Percentiles rank a stretch among this genome's conserved stretches.
Conservation (phyloP, 2,329 filamentous ascomycete genomes). For the Fonsecaea nubica region DNA sequence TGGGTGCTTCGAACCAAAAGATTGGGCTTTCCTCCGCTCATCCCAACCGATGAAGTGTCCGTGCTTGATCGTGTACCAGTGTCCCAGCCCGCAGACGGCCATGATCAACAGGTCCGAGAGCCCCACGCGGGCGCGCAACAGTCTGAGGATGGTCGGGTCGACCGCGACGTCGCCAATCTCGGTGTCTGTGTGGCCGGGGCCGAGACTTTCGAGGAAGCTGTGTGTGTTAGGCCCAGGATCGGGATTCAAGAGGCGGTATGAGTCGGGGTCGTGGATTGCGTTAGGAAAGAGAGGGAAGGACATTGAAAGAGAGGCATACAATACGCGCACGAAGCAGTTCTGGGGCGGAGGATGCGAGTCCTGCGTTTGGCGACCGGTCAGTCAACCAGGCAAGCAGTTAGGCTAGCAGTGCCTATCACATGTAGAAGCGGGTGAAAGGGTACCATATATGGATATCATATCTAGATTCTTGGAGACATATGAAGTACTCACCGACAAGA, state of each 20-base stretch:
- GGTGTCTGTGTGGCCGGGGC: neutral
- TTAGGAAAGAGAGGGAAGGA: neutral
- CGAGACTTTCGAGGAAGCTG: constrained; percentile 5
- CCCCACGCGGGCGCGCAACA: neutral
- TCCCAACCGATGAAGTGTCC: neutral
- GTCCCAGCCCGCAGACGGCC: constrained; percentile 8
- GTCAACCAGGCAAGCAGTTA: neutral
- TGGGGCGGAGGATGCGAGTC: neutral
- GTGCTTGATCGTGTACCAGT: constrained; percentile 11
- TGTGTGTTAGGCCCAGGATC: no score
- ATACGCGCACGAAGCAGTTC: neutral
- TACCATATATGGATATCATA: no score
- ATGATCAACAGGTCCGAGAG: constrained; percentile 1
- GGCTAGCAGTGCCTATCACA: neutral
- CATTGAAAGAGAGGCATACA: neutral
- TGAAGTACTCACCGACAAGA: neutral
- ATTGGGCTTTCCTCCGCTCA: neutral
- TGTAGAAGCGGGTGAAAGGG: neutral
- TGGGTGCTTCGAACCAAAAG: neutral
- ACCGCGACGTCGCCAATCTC: constrained; percentile 4
- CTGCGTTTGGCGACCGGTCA: neutral
- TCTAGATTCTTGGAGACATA: no score
- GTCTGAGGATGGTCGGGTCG: constrained; percentile 1
- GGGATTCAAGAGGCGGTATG: no score
- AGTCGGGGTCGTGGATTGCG: no score